A percentile compares a stretch with the other conserved stretches of the same genome.
Conservation (phyloP, 225 moss, liverwort and hornwort species). For the Climacium dendroides region DNA sequence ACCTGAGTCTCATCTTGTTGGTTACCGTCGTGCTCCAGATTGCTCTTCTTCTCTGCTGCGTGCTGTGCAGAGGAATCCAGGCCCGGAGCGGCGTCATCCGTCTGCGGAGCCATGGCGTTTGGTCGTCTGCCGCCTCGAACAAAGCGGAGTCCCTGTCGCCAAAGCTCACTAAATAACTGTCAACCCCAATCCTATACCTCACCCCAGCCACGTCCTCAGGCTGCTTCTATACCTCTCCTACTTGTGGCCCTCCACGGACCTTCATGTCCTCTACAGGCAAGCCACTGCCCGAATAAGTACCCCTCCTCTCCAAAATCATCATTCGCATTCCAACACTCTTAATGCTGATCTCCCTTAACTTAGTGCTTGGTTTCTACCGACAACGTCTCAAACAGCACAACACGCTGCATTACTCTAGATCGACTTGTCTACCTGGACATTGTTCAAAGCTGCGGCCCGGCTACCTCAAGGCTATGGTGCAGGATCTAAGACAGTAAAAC, state of each 20-base stretch:
- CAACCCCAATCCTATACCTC: not conserved
- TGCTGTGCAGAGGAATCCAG: not conserved
- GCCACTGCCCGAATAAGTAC: not conserved
- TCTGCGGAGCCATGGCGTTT: slow-evolving; percentile 12
- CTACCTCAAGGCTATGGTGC: not conserved
- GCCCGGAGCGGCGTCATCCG: not conserved
- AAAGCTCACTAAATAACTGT: slow-evolving; percentile 2
- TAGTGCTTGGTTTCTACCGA: not conserved
- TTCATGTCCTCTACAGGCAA: not conserved
- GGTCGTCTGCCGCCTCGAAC: not conserved
- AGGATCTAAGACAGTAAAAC: not conserved
- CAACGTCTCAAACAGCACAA: too few relatives aligned
- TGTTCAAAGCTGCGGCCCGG: not conserved
- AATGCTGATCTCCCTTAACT: not conserved
- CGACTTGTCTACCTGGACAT: not conserved
- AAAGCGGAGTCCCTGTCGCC: not conserved
- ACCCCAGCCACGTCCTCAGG: not conserved
- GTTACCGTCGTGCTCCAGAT: not conserved
- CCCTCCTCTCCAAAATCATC: not conserved
- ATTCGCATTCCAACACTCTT: not conserved
- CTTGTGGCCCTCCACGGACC: not conserved
- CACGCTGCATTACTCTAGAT: not conserved
- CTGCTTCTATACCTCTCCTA: not conserved
- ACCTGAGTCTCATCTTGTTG: not conserved
- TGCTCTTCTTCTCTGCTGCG: not conserved